These are phyloP conservation scores for Phaseolus lunatus DNA, from an alignment of 306 rosid genomes.

Conservation along the genomic window DNA sequence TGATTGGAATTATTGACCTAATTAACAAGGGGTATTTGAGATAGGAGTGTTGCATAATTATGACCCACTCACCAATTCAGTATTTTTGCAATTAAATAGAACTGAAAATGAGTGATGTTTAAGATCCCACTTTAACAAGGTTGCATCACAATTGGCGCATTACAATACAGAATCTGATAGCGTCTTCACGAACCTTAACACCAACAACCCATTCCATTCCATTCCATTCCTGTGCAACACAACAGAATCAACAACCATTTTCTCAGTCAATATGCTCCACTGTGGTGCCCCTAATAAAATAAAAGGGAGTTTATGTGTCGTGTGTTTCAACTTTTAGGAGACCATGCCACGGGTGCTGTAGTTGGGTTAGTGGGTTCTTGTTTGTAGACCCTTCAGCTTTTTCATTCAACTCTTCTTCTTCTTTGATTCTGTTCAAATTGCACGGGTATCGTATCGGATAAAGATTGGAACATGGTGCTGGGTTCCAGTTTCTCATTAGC, in stretches of 20 bases:
- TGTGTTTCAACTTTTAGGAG: constrained; percentile 44
- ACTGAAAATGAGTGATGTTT: constrained; percentile 26
- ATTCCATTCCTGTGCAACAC: constrained; percentile 1
- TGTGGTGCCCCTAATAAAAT: constrained; percentile 17
- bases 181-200: not conserved
- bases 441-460: constrained; percentile 1
- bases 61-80: constrained; percentile 9
- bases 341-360: constrained; percentile 13
- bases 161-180: constrained; percentile 26
- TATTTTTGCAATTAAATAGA: constrained; percentile 14
- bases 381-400: constrained; percentile 16
- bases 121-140: constrained; percentile 38
- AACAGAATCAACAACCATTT: constrained; percentile 7
- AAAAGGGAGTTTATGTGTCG: constrained; percentile 27
- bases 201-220: constrained; percentile 41
- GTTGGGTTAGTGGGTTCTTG: not conserved
- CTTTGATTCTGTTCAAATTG: constrained; percentile 14
- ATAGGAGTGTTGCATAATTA: not conserved
- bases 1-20: constrained; percentile 33
- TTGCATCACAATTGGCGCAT: constrained; percentile 41
- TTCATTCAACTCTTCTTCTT: not conserved
- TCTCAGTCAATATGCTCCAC: constrained; percentile 1
- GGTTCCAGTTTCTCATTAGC: constrained; percentile 8
- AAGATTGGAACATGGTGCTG: not conserved
- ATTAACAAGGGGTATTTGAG: constrained; percentile 9